A percentile compares a stretch with the other conserved stretches of the same genome.
phyloP scores from a whole-genome alignment of 2,329 filamentous ascomycete species.

The Cercospora beticola region DNA sequence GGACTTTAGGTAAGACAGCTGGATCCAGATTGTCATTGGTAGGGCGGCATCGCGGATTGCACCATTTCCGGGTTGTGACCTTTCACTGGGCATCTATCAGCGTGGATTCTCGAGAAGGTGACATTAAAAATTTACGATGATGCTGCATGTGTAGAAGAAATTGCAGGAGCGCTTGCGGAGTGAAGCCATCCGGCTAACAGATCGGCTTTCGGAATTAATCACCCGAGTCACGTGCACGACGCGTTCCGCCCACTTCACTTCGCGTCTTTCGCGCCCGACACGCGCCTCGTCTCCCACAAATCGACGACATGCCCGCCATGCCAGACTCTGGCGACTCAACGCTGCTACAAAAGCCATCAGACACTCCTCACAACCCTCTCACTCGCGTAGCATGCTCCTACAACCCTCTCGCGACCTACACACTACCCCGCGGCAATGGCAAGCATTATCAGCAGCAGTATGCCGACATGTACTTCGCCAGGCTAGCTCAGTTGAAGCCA shows the following conservation, averaged over 20 bases:
- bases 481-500: conserved; percentile 83
- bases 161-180: background rate
- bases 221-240: background rate
- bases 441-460: conserved; percentile 90
- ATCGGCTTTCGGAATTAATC: background rate
- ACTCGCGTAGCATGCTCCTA: conserved; percentile 64
- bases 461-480: conserved; percentile 95
- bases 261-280: conserved; percentile 13
- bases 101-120: too few relatives aligned
- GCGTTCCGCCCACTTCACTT: background rate
- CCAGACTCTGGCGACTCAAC: conserved; percentile 23
- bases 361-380: conserved; percentile 44
- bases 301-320: conserved; percentile 25
- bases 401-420: conserved; percentile 72
- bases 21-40: background rate
- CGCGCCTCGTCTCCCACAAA: background rate
- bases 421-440: conserved; percentile 62
- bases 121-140: background rate
- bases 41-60: background rate
- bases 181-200: background rate
- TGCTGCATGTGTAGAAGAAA: background rate
- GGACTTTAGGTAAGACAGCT: too few relatives aligned
- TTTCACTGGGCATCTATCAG: too few relatives aligned
- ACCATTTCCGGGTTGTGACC: background rate
- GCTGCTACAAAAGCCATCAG: conserved; percentile 29